These are phyloP conservation scores for Ganoderma resinaceum DNA, from an alignment of 1,284 basidiomycete species.

Conservation along the genomic window DNA sequence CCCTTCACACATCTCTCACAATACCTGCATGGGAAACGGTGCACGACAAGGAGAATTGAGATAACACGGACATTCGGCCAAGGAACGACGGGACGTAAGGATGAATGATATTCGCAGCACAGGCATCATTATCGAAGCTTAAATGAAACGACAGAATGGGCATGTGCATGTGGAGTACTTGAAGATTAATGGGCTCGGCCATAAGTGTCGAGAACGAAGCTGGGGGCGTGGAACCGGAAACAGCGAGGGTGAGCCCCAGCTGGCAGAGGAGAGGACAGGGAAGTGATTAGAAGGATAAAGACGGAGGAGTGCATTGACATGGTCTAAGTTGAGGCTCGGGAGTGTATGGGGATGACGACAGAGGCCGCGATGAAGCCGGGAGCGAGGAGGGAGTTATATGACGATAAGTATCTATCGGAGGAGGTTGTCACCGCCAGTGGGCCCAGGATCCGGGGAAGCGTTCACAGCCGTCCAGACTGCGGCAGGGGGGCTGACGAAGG, in stretches of 20 bases:
- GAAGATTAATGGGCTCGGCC: not conserved
- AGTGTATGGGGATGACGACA: not conserved
- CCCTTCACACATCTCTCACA: not conserved
- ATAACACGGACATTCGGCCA: not conserved
- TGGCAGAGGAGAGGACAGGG: not conserved
- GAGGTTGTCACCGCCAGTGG: not conserved
- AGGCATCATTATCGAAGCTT: not conserved
- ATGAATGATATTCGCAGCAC: not conserved
- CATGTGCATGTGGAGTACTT: not conserved
- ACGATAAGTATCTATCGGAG: not conserved
- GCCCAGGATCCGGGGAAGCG: constrained; percentile 5
- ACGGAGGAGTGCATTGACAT: not conserved
- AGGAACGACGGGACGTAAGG: not conserved
- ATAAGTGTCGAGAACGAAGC: not conserved
- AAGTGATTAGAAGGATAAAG: not conserved
- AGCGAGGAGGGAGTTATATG: not conserved
- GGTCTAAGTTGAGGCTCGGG: not conserved
- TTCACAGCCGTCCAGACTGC: constrained; percentile 15
- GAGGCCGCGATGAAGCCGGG: not conserved
- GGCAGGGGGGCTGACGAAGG: constrained; percentile 3
- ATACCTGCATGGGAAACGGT: not conserved
- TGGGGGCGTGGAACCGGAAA: not conserved
- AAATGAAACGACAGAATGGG: not conserved
- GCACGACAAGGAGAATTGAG: not conserved
- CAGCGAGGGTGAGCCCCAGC: not conserved